Evolutionary conservation across 2,329 filamentous ascomycete species (phyloP), one percentile per base, ranked within the genome.

Genomic region (Ophiostoma ulmi): DNA sequence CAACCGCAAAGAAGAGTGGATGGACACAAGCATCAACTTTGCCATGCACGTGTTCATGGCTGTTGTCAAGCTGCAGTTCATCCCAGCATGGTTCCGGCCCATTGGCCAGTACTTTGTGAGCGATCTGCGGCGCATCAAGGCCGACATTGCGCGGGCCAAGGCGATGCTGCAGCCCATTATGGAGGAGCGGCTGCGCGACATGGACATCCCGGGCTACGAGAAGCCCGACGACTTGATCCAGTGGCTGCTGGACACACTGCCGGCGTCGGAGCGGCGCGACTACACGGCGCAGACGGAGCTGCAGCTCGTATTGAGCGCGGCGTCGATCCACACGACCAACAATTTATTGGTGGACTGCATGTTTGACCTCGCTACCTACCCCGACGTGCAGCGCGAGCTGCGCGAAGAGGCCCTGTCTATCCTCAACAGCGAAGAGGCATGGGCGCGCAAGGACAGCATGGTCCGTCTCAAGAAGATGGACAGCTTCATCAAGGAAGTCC

Each of bases 1-100:
- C 70, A 85, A 82, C 74, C 84, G 85, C 22, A 78, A 83, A 58
- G 82, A 86, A 73, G 79, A 82, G 71, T 88, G 86, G 86, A 82
- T 87, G 78, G 78, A 83, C 67, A 82, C 83, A 26, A 81, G 80
- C 76, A 79, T 85, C 77, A 81, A 84, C 76, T 86, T 83, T 75
- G 82, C 83, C 68, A 77, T 83, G 31, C 80, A 84, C 72, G 80
- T 83, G 72, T 82, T 87, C 76, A 77, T 82, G 74, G 80, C 82
- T 66, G 78, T 83, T 67, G 75, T 84, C 70, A 80, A 84, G 74
- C 79, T 89, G 55, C 83, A 85, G 72, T 80, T 85, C 74, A 84
- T 85, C 71, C 83, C 83, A 1, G 79, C 79, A 13, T 85, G 83
- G 82, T 78, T 82, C 72, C 81, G 83, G 1, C 83, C 83, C 0